Evolutionary conservation across 108 stramenopile genomes (phyloP), one percentile per base, ranked within the genome.

Genomic region (Stephanodiscus minutulus): DNA sequence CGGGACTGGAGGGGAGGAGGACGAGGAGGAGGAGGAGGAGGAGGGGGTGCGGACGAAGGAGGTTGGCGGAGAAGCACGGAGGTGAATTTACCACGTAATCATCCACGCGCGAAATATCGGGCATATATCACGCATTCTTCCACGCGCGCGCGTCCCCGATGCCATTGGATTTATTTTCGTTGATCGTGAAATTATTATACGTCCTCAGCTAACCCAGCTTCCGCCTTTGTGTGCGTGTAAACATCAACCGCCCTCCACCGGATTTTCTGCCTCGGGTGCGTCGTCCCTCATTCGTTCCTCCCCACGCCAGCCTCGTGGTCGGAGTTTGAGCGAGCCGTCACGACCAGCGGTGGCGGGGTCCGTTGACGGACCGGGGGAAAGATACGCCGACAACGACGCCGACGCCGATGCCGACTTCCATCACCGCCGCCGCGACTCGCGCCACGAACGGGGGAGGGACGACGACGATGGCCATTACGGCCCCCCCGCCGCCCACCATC

Each of bases 41-140:
- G n/a, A 1, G 3, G 29, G 39, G 20, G 15, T 7, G 46, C 24
- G 12, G 61, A 47, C 25, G 46, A 46, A 57, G 60, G 49, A 57
- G 60, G 49, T 27, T 52, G 70, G 60, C 28, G 18, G 7, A 64
- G 52, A 41, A 69, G 64, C 57, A 49, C 52, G 70, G 77, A 78
- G 77, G 77, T 78, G 77, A 78, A 71, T 78, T 54, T 33, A 65
- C 22, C n/a, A n/a, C n/a, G n/a, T n/a, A n/a, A n/a, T n/a, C n/a
- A n/a, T n/a, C 11, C 39, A 11, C 39, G 39, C 1, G 7, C 8
- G 11, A 39, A 9, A 39, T 0, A 44, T 44, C 43, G 39, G 39
- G 8, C 39, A 36, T 33, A 29, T 29, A n/a, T 47, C 24, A 12
- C 18, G 43, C 41, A 44, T 17, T 48, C 21, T 49, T 49, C 9